Conservation (phyloP, 1,139 yeast species). For the Nakaseomyces kungkrabaensis region DNA sequence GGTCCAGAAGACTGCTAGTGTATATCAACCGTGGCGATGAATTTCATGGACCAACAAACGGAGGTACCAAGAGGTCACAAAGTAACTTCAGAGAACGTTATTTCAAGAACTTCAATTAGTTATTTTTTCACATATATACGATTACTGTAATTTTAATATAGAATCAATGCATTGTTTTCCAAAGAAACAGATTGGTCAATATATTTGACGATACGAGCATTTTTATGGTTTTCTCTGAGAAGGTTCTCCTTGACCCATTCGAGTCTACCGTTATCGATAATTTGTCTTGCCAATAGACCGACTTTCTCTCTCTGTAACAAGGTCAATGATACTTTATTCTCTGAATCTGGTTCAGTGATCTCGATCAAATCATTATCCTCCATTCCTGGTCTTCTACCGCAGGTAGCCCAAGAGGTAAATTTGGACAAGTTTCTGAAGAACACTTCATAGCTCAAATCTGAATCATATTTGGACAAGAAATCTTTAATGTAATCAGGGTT, state of each 20-base stretch:
- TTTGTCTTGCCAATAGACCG: slow-evolving; percentile 60
- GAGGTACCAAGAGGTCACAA: slow-evolving; percentile 27
- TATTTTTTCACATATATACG: neutral
- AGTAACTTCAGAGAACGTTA: slow-evolving; percentile 71
- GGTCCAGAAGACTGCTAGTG: slow-evolving; percentile 81
- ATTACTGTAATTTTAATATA: slow-evolving; percentile 8
- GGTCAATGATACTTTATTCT: slow-evolving; percentile 28
- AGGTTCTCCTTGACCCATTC: slow-evolving; percentile 36
- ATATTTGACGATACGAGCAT: slow-evolving; percentile 48
- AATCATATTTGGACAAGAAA: slow-evolving; percentile 24
- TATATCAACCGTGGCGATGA: slow-evolving; percentile 58
- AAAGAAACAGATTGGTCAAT: slow-evolving; percentile 48
- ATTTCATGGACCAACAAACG: slow-evolving; percentile 51
- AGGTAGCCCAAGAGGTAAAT: slow-evolving; percentile 82
- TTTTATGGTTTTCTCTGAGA: slow-evolving; percentile 26
- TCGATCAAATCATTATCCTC: slow-evolving; percentile 29
- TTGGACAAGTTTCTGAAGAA: slow-evolving; percentile 47
- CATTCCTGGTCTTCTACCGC: slow-evolving; percentile 43
- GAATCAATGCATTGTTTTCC: slow-evolving; percentile 60
- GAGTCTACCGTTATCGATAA: slow-evolving; percentile 53
- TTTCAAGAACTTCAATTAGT: slow-evolving; percentile 46
- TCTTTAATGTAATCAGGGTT: slow-evolving; percentile 37
- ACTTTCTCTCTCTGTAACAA: slow-evolving; percentile 41
- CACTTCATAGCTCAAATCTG: slow-evolving; percentile 16
- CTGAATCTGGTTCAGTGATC: slow-evolving; percentile 25